Conservation (phyloP, 805 yeast genomes). For the Yamadazyma endophytica region DNA sequence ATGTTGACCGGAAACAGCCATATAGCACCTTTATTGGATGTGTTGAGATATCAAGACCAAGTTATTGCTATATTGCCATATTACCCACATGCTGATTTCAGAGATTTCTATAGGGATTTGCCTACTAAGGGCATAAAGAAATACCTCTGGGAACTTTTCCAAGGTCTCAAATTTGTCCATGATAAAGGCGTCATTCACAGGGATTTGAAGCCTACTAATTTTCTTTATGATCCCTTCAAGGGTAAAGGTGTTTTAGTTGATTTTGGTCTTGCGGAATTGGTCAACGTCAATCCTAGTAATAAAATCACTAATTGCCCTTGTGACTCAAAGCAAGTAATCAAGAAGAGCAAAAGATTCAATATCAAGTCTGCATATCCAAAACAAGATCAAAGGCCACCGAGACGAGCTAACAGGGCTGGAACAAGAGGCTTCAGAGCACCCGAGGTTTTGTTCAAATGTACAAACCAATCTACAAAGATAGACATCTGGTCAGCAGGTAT, state of each 20-base stretch:
- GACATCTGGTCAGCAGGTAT: conserved; percentile 95
- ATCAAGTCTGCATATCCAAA: conserved; percentile 65
- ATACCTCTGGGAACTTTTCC: conserved; percentile 75
- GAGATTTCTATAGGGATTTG: conserved; percentile 78
- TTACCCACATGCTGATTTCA: conserved; percentile 85
- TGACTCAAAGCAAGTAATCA: conserved; percentile 13
- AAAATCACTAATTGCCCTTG: conserved; percentile 44
- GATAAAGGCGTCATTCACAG: conserved; percentile 38
- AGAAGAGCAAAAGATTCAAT: conserved; percentile 15
- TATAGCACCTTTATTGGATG: conserved; percentile 88
- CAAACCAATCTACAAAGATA: conserved; percentile 73
- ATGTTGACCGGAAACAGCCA: conserved; percentile 62
- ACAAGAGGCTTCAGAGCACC: conserved; percentile 95
- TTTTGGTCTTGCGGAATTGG: conserved; percentile 83
- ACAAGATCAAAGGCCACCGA: conserved; percentile 80
- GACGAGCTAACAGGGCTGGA: conserved; percentile 96
- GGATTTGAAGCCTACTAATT: conserved; percentile 56
- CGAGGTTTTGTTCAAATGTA: conserved; percentile 83
- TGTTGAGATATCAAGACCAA: conserved; percentile 83
- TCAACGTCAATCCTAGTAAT: conserved; percentile 8
- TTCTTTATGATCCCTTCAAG: conserved; percentile 61
- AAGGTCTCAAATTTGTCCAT: conserved; percentile 65
- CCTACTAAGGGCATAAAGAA: conserved; percentile 75
- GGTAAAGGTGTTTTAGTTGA: conserved; percentile 82
- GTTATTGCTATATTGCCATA: conserved; percentile 90